Base-by-base conservation (phyloP, 345 rosid genomes). In the Fremontodendron californicum region DNA sequence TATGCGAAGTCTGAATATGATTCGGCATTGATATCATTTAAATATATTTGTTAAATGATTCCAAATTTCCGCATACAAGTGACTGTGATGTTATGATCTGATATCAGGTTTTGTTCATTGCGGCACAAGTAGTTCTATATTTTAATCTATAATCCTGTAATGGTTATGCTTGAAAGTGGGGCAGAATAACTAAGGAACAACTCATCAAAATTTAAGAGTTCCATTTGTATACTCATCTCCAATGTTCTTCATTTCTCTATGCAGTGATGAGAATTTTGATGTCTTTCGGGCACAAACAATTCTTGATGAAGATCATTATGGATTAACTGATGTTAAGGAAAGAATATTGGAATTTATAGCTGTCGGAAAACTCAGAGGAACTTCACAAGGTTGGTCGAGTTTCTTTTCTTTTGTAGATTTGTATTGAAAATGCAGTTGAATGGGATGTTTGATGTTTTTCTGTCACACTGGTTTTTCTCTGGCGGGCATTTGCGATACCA, bases 281-380 rank as follows among this genome's bases (percentile, higher is more conserved):
- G 95, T 96, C 73, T 77, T 85, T 57, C 88, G 87, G 74, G 99
- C 99, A 3, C 97, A 96, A 84, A 78, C 77, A 54, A 94, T 94
- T 85, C 99, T 96, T 72, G 97, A 96, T 76, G 99, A 96, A 83
- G 99, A 96, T 82, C 99, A 96, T 78, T 96, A 91, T 85, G 99
- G 99, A 75, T 90, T 96, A 82, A 88, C 87, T 48, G 99, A 96
- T 75, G 99, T 96, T 51, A 96, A 96, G 87, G 99, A 96, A 88
- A 88, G 99, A 78, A 96, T 96, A 83, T 83, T 96, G 82, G 99
- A 96, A 82, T 96, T 96, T 80, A 96, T 96, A 66, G 99, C 99
- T 39, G 99, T 96, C 27, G 99, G 99, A 72, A 96, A 92, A 85
- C 93, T 96, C 58, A 87, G 99, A 89, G 99, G 99, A 84, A 92